Percentiles rank a stretch among this genome's conserved stretches.
Evolutionary conservation across 1,139 yeast genomes (phyloP).

Genomic region (Insectozyma bohioensis): DNA sequence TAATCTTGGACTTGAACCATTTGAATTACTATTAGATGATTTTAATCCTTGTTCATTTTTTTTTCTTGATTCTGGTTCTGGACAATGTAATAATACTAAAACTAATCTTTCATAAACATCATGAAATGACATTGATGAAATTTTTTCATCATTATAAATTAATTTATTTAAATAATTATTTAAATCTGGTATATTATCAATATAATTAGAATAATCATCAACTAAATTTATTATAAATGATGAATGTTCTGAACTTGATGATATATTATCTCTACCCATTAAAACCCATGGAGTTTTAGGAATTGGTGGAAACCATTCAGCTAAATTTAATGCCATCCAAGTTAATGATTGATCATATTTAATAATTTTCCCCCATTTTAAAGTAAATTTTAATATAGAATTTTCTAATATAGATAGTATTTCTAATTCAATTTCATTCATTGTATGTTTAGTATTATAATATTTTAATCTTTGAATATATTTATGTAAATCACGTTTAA

Average conservation of each 20-base stretch:
- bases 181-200: slow-evolving; percentile 33
- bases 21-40: not conserved
- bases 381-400: slow-evolving; percentile 62
- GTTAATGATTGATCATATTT: slow-evolving; percentile 80
- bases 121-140: slow-evolving; percentile 49
- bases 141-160: slow-evolving; percentile 25
- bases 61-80: slow-evolving; percentile 20
- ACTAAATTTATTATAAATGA: slow-evolving; percentile 38
- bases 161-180: slow-evolving; percentile 25
- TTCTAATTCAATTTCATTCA: slow-evolving; percentile 45
- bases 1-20: not conserved
- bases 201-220: slow-evolving; percentile 50
- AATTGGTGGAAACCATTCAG: slow-evolving; percentile 84
- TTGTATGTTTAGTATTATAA: slow-evolving; percentile 14
- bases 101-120: slow-evolving; percentile 77
- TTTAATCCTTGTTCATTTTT: slow-evolving; percentile 9
- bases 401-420: slow-evolving; percentile 59
- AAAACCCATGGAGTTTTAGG: slow-evolving; percentile 45
- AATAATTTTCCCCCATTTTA: slow-evolving; percentile 76
- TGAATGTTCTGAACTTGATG: slow-evolving; percentile 20
- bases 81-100: slow-evolving; percentile 70
- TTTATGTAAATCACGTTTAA: slow-evolving; percentile 52
- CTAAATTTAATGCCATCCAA: slow-evolving; percentile 85
- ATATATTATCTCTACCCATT: slow-evolving; percentile 36
- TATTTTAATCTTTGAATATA: slow-evolving; percentile 47